Evolutionary conservation across 2,329 filamentous ascomycete species (phyloP), one percentile per base, ranked within the genome.

Genomic region (Aureobasidium sp.): DNA sequence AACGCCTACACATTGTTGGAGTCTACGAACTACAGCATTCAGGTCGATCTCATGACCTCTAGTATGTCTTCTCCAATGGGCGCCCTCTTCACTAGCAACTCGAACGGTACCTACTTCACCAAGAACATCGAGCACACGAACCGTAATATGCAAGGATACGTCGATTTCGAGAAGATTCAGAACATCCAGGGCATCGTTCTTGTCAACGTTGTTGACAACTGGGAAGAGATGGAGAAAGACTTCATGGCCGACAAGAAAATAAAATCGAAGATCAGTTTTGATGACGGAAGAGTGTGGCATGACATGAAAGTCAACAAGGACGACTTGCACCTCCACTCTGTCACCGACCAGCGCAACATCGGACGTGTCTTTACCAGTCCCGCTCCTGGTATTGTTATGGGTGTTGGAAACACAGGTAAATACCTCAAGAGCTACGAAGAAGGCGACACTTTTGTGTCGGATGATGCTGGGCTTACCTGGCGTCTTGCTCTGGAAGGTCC

Each of bases 11-110:
- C 94, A 0, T 84, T 99, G 52, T 82, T 99, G 44, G 93, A 97
- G 76, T 94, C 92, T 70, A 97, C 94, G 46, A 93, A 96, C 72
- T 97, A 99, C 79, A 97, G 93, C 78, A 91, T 99, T 68, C 93
- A 97, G 76, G 86, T 99, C 61, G 92, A 97, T 74, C 92, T 97
- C 66, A 87, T 93, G 82, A 90, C 88, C 1, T 81, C 81, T 12
- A 77, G 74, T 62, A 82, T 82, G 13, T 82, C 81, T 1, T 84
- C 83, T 41, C 84, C 88, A 0, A 93, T 96, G 84, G 95, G 94
- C 37, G 86, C 89, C 12, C 80, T 99, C 62, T 93, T 97, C 70
- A 96, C 91, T 6, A 97, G 93, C 72, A 99, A 99, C 73, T 97
- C 92, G 36, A 95, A 97, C 72, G 94, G 94, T 64, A 97, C 91